phyloP scores from a whole-genome alignment of 805 yeast genomes.

The Hanseniaspora taiwanica region DNA sequence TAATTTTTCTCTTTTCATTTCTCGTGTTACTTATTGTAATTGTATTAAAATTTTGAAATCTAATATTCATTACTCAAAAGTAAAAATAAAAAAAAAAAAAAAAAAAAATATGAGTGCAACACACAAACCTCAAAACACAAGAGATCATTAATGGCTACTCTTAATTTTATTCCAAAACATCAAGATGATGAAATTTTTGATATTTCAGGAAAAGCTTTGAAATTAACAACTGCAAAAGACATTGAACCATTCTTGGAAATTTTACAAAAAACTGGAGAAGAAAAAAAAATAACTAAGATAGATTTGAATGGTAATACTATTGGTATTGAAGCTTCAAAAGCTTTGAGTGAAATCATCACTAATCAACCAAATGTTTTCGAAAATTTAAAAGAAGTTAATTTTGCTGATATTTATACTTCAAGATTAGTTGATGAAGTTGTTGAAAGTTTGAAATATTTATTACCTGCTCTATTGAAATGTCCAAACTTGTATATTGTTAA shows the following conservation, averaged over 20 bases:
- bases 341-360: slow-evolving; percentile 44
- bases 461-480: slow-evolving; percentile 60
- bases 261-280: slow-evolving; percentile 29
- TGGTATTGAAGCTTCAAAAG: slow-evolving; percentile 77
- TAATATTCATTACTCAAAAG: neutral
- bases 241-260: slow-evolving; percentile 57
- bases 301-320: slow-evolving; percentile 90
- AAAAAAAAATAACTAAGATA: slow-evolving; percentile 44
- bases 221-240: slow-evolving; percentile 60
- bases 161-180: slow-evolving; percentile 29
- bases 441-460: slow-evolving; percentile 53
- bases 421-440: slow-evolving; percentile 93
- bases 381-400: slow-evolving; percentile 53
- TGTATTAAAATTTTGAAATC: neutral
- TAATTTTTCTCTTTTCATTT: neutral
- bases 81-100: neutral
- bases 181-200: slow-evolving; percentile 40
- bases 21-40: neutral
- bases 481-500: slow-evolving; percentile 61
- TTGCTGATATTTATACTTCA: slow-evolving; percentile 91
- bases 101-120: slow-evolving; percentile 3
- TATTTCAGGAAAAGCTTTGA: slow-evolving; percentile 60
- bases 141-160: slow-evolving; percentile 24
- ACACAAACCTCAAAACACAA: neutral
- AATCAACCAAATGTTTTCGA: slow-evolving; percentile 24